A percentile compares a stretch with the other conserved stretches of the same genome.
Evolutionary conservation across 1,139 yeast species (phyloP).

Genomic region (Pichia inconspicua): DNA sequence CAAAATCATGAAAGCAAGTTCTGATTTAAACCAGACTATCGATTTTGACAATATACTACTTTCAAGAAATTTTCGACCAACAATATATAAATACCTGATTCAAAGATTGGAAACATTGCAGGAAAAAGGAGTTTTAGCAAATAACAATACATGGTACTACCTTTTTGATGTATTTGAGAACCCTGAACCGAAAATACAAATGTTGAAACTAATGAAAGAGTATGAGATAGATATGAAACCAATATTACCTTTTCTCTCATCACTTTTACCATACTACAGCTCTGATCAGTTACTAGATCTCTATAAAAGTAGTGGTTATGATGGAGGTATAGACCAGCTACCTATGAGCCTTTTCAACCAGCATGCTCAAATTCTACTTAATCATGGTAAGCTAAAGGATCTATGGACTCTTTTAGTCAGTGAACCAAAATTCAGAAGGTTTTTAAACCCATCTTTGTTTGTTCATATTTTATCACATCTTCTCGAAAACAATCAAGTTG

Average conservation of each 20-base stretch:
- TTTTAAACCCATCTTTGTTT: constrained; percentile 15
- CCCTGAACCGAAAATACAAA: constrained; percentile 13
- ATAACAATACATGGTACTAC: constrained; percentile 24
- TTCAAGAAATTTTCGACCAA: constrained; percentile 12
- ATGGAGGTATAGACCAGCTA: constrained; percentile 1
- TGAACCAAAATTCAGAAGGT: neutral
- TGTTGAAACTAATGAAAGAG: constrained; percentile 20
- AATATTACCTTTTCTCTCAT: constrained; percentile 13
- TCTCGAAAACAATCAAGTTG: constrained; percentile 15
- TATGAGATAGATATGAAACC: constrained; percentile 17
- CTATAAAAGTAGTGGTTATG: constrained; percentile 11
- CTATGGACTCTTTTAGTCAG: constrained; percentile 16
- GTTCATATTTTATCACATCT: constrained; percentile 18
- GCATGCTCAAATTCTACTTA: constrained; percentile 16
- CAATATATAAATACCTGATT: constrained; percentile 14
- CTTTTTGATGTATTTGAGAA: constrained; percentile 16
- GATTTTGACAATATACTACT: constrained; percentile 23
- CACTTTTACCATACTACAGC: constrained; percentile 3
- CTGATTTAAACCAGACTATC: constrained; percentile 19
- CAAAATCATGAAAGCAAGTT: constrained; percentile 16
- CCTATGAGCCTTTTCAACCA: constrained; percentile 16
- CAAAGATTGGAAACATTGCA: constrained; percentile 16
- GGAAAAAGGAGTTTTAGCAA: constrained; percentile 12
- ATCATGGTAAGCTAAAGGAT: constrained; percentile 10
- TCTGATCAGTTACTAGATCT: constrained; percentile 16